Conservation (phyloP, 306 rosid genomes). For the Cicer cuneatum region DNA sequence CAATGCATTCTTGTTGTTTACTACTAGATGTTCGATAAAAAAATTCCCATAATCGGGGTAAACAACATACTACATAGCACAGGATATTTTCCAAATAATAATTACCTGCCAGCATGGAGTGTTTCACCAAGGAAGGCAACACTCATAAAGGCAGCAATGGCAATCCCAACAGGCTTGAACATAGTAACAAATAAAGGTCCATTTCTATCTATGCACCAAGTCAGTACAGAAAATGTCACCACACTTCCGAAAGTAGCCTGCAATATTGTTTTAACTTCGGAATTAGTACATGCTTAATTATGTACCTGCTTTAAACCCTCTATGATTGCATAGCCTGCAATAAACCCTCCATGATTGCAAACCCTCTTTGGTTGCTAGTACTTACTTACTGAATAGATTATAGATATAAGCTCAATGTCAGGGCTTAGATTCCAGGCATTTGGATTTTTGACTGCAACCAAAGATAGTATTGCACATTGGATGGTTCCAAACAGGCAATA, state of each 20-base stretch:
- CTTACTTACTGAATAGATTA: constrained; percentile 66
- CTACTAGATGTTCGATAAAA: background rate
- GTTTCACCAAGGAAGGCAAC: constrained; percentile 67
- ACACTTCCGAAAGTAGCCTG: constrained; percentile 65
- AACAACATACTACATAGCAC: background rate
- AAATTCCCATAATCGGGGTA: background rate
- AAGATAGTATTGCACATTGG: constrained; percentile 59
- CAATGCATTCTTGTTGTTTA: background rate
- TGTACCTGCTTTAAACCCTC: constrained; percentile 14
- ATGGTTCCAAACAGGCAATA: constrained; percentile 71
- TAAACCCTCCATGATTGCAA: too few relatives aligned
- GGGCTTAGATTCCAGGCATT: constrained; percentile 59
- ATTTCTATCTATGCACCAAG: constrained; percentile 68
- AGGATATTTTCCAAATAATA: background rate
- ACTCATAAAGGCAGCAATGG: constrained; percentile 66
- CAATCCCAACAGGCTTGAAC: constrained; percentile 73
- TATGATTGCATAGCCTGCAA: background rate
- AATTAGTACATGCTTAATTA: constrained; percentile 2
- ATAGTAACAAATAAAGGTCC: constrained; percentile 71
- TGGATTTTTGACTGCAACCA: constrained; percentile 53
- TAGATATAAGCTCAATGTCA: constrained; percentile 57
- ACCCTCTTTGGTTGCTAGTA: constrained; percentile 16
- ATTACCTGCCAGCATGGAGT: constrained; percentile 63
- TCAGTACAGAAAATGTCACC: constrained; percentile 53
- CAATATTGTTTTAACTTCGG: constrained; percentile 24